A percentile compares a stretch with the other conserved stretches of the same genome.
phyloP scores from a whole-genome alignment of 495 filamentous ascomycete species.

The Baudoinia panamericana region DNA sequence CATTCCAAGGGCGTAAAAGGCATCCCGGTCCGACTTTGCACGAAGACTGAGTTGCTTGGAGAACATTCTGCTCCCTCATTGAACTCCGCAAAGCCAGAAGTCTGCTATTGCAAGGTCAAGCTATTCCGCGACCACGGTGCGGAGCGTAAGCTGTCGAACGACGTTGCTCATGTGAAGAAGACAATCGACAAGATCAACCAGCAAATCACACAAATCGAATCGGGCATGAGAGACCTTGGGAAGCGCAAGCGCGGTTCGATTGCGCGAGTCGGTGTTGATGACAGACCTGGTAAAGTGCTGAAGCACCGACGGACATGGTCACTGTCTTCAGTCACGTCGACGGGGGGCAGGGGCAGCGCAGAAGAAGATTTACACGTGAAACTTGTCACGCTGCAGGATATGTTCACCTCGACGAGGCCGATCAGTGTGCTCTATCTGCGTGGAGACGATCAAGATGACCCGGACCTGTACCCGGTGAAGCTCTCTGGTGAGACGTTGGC shows the following conservation, averaged over 20 bases:
- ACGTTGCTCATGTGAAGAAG: conserved; percentile 85
- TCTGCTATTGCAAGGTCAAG: conserved; percentile 91
- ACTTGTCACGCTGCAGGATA: conserved; percentile 73
- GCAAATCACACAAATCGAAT: conserved; percentile 76
- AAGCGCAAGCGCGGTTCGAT: conserved; percentile 69
- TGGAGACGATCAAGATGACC: conserved; percentile 76
- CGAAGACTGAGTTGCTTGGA: conserved; percentile 68
- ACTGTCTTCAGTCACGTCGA: conserved; percentile 73
- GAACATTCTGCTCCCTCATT: conserved; percentile 31
- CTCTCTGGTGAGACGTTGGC: conserved; percentile 56
- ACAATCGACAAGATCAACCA: conserved; percentile 88
- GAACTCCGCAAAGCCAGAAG: conserved; percentile 42
- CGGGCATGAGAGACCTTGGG: conserved; percentile 74
- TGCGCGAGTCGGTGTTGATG: conserved; percentile 34
- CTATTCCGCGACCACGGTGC: conserved; percentile 94
- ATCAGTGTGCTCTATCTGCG: conserved; percentile 74
- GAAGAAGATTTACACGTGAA: conserved; percentile 88
- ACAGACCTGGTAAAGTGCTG: conserved; percentile 56
- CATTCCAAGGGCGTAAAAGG: conserved; percentile 97
- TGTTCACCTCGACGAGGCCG: conserved; percentile 85
- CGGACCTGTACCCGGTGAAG: conserved; percentile 70
- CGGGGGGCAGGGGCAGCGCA: conserved; percentile 43
- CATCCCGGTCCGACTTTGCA: conserved; percentile 80
- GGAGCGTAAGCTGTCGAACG: conserved; percentile 87
- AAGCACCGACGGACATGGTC: conserved; percentile 96